Base-by-base conservation (phyloP, 805 yeast species). In the Monosporozyma siamensis region DNA sequence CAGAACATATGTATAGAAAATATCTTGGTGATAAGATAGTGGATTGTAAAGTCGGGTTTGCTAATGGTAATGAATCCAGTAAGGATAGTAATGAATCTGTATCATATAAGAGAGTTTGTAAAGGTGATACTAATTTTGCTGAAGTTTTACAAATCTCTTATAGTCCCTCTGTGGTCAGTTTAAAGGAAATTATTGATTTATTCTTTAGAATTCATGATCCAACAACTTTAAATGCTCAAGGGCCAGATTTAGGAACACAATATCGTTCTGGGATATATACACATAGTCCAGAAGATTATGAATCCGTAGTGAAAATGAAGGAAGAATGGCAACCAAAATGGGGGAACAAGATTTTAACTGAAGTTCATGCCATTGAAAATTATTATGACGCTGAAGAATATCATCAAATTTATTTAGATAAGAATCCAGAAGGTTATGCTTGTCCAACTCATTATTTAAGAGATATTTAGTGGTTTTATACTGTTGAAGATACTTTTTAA, bases 301-400 rank as follows among this genome's bases (percentile, higher is more conserved):
- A 61, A 3, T 58, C 66, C 12, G 80, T 84, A 3, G 48, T 63
- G 41, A 52, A 62, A 23, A 67, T 71, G 2, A 71, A 73, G 49
- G 71, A 72, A 20, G 70, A 68, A 38, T 70, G 78, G 58, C 92
- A 88, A 59, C 74, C 74, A 43, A 71, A 75, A 45, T 92, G 90
- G 84, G 69, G 71, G 38, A 71, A 80, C 54, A 66, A 67, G 44
- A 81, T 92, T 22, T 82, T 68, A 37, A 88, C 97, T 1, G 66
- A 65, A 36, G 75, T 89, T 40, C 82, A 77, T 55, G 82, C 84
- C 7, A 71, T 87, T 36, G 59, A 68, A 40, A 70, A 69, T 45
- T 92, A 85, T 71, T 82, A 80, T 68, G 96, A 89, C 58, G 97
- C 97, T n/a, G 98, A 90, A 64, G 89, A 80, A 29, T 90, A 89